A percentile compares a stretch with the other conserved stretches of the same genome.
Evolutionary conservation across 331 rosid genomes (phyloP).

Genomic region (Erythrophleum ivorense): DNA sequence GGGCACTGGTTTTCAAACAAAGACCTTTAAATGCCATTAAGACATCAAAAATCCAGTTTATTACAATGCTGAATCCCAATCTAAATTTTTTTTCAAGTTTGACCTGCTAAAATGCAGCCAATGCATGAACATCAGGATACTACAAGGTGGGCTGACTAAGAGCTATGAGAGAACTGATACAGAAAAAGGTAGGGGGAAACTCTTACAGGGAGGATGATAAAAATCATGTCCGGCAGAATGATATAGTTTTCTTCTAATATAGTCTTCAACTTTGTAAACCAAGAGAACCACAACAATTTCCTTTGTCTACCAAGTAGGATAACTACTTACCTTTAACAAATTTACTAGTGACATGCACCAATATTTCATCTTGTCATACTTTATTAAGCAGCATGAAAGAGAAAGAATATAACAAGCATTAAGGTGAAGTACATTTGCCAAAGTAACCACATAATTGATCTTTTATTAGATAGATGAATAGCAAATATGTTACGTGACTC

Average conservation of each 20-base stretch:
- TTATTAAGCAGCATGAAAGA: background rate
- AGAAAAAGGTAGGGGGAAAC: background rate
- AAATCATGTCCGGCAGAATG: background rate
- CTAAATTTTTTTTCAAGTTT: background rate
- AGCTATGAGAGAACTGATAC: background rate
- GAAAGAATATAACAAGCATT: background rate
- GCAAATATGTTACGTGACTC: background rate
- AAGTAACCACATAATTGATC: background rate
- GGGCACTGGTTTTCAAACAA: background rate
- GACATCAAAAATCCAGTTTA: background rate
- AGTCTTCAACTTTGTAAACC: background rate
- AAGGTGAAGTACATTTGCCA: background rate
- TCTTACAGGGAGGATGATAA: background rate
- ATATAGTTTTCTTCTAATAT: background rate
- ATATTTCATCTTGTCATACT: background rate
- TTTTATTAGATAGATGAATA: background rate
- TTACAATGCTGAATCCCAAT: background rate
- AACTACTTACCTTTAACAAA: background rate
- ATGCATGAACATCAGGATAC: background rate
- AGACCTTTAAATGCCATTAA: background rate
- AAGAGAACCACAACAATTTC: background rate
- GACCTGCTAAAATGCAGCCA: no score
- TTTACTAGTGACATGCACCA: background rate
- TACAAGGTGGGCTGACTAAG: background rate
- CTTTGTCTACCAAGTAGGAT: background rate